phyloP scores from a whole-genome alignment of 768 basidiomycete genomes.

The Pseudohyphozyma bogoriensis region DNA sequence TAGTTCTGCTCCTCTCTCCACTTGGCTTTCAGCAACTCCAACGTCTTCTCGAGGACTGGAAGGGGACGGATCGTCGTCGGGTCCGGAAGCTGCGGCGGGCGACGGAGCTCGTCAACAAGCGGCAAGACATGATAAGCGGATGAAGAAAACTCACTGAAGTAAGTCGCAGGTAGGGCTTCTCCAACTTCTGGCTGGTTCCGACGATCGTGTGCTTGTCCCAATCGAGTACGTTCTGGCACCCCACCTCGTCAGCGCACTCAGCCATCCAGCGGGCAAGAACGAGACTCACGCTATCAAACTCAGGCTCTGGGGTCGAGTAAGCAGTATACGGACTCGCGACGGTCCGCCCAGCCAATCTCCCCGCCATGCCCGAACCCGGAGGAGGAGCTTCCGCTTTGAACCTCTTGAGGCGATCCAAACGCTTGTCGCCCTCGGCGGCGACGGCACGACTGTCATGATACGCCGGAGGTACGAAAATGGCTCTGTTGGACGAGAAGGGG shows the following conservation, averaged over 20 bases:
- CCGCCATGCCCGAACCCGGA: conserved; percentile 4
- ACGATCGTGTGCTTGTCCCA: conserved; percentile 96
- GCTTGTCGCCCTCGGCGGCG: conserved; percentile 39
- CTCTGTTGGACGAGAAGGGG: conserved; percentile 3
- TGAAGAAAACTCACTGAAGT: conserved; percentile 82
- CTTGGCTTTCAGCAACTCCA: conserved; percentile 71
- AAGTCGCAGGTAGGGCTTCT: conserved; percentile 90
- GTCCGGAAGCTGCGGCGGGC: conserved; percentile 69
- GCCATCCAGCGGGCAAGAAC: not conserved
- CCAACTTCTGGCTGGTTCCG: conserved; percentile 74
- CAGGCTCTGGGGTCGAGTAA: conserved; percentile 14
- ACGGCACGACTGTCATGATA: conserved; percentile 20
- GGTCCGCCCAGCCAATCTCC: conserved; percentile 17
- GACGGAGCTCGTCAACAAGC: not conserved
- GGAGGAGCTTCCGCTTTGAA: too few species aligned
- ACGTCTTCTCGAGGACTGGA: conserved; percentile 67
- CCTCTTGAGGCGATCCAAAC: conserved; percentile 79
- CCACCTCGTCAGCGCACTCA: not conserved
- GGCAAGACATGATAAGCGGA: conserved; percentile 6
- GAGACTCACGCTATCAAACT: conserved; percentile 25
- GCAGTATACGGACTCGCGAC: conserved; percentile 8
- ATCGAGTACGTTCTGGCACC: conserved; percentile 72
- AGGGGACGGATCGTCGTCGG: conserved; percentile 89
- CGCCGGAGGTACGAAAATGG: too few species aligned
- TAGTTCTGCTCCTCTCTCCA: conserved; percentile 75